These are phyloP conservation scores for Plantago coronopus DNA, from an alignment of 305 asterid genomes.

Conservation along the genomic window DNA sequence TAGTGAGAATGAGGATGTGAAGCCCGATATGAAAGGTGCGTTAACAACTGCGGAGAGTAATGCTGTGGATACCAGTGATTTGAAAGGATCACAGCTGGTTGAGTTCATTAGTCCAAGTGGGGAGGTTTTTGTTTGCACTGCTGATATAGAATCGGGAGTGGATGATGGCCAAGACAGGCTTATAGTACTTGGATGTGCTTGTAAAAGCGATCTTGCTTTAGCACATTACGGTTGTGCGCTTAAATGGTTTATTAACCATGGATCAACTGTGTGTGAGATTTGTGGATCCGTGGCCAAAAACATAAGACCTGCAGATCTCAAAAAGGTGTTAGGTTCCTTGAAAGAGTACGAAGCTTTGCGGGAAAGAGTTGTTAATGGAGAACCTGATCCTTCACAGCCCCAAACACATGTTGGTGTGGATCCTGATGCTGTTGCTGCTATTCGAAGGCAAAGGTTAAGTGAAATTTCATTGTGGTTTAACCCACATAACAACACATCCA, in stretches of 20 bases:
- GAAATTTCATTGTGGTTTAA: conserved; percentile 84
- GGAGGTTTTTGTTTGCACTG: conserved; percentile 72
- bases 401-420: conserved; percentile 55
- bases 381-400: conserved; percentile 53
- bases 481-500: conserved; percentile 52
- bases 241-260: conserved; percentile 89
- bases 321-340: conserved; percentile 57
- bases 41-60: conserved; percentile 34
- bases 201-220: conserved; percentile 82
- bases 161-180: conserved; percentile 58
- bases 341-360: conserved; percentile 68
- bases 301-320: conserved; percentile 53
- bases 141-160: conserved; percentile 64
- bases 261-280: conserved; percentile 82
- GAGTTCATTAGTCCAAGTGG: conserved; percentile 84
- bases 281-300: conserved; percentile 69
- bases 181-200: conserved; percentile 79
- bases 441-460: conserved; percentile 80
- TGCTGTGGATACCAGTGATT: conserved; percentile 25
- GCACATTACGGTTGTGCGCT: conserved; percentile 95
- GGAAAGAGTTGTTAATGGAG: conserved; percentile 67
- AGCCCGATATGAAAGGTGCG: conserved; percentile 31
- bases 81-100: conserved; percentile 51
- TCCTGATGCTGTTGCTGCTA: conserved; percentile 92
- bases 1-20: conserved; percentile 34